Evolutionary conservation across 2,329 filamentous ascomycete species (phyloP).

Genomic region (Penicillium sp.): DNA sequence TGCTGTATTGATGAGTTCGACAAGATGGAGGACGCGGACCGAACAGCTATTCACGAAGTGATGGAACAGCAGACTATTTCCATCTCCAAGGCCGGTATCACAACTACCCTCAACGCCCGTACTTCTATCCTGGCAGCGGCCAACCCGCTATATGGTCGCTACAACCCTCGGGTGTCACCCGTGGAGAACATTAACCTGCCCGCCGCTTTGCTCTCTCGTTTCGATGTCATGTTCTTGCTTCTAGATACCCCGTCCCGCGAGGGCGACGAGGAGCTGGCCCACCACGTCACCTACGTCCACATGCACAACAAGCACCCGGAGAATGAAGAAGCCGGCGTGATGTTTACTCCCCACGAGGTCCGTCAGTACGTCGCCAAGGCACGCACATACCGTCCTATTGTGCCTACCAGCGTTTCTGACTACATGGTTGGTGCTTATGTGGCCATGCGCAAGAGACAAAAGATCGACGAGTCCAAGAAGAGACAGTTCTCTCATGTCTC

Average conservation of each 20-base stretch:
- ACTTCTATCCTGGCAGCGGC: conserved; percentile 94
- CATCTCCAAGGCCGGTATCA: conserved; percentile 88
- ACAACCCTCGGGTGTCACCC: conserved; percentile 94
- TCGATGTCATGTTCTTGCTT: conserved; percentile 94
- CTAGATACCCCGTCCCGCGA: conserved; percentile 91
- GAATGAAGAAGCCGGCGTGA: conserved; percentile 61
- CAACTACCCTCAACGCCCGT: conserved; percentile 91
- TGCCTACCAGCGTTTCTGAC: conserved; percentile 82
- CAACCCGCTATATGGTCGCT: conserved; percentile 95
- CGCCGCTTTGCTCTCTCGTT: conserved; percentile 93
- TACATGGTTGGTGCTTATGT: conserved; percentile 98
- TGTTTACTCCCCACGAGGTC: conserved; percentile 90
- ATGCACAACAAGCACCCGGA: conserved; percentile 95
- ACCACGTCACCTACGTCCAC: conserved; percentile 94
- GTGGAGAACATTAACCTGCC: conserved; percentile 99
- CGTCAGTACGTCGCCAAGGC: conserved; percentile 94
- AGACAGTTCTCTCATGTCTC: conserved; percentile 94
- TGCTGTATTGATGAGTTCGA: conserved; percentile 85
- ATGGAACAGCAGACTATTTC: conserved; percentile 88
- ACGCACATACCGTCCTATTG: conserved; percentile 79
- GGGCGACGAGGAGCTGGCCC: conserved; percentile 85
- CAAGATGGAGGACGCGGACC: conserved; percentile 77
- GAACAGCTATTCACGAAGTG: conserved; percentile 80
- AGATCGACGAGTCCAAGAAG: conserved; percentile 84
- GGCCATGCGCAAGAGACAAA: conserved; percentile 85